Percentiles rank a stretch among this genome's conserved stretches.
phyloP scores from a whole-genome alignment of 805 yeast species.

The Pichia gijzeniarum region DNA sequence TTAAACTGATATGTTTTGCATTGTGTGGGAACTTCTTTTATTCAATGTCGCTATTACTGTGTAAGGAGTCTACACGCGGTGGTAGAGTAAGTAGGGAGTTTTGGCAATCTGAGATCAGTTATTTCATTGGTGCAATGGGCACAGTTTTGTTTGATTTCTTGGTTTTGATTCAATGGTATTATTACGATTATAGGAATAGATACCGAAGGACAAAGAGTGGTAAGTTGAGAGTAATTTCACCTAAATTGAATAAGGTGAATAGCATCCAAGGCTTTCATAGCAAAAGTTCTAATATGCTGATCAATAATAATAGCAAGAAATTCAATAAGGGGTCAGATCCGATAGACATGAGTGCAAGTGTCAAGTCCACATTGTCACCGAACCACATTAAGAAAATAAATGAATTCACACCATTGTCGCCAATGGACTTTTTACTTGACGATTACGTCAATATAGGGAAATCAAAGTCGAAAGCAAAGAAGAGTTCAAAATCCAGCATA shows the following conservation, averaged over 20 bases:
- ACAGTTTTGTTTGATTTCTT: slow-evolving; percentile 43
- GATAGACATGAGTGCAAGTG: slow-evolving; percentile 15
- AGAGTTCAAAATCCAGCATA: slow-evolving; percentile 1
- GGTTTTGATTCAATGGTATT: slow-evolving; percentile 39
- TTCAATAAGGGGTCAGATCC: not conserved
- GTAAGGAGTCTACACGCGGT: slow-evolving; percentile 34
- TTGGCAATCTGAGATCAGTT: slow-evolving; percentile 35
- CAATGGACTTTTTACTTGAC: slow-evolving; percentile 31
- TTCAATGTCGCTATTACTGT: slow-evolving; percentile 41
- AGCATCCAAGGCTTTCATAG: not conserved
- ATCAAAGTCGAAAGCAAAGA: not conserved
- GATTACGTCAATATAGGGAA: not conserved
- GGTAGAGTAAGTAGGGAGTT: slow-evolving; percentile 31
- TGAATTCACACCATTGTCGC: slow-evolving; percentile 31
- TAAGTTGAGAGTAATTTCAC: slow-evolving; percentile 2
- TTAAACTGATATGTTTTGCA: slow-evolving; percentile 43
- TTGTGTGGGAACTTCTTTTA: slow-evolving; percentile 44
- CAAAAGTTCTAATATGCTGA: not conserved
- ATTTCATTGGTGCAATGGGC: slow-evolving; percentile 47
- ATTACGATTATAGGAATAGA: slow-evolving; percentile 22
- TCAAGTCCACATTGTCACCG: slow-evolving; percentile 26
- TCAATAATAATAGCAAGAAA: not conserved
- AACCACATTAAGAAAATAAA: slow-evolving; percentile 27
- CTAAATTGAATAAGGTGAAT: not conserved
- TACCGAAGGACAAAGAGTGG: slow-evolving; percentile 2